phyloP scores from a whole-genome alignment of 78 protist genomes.

The Dictyostelium intermedium region DNA sequence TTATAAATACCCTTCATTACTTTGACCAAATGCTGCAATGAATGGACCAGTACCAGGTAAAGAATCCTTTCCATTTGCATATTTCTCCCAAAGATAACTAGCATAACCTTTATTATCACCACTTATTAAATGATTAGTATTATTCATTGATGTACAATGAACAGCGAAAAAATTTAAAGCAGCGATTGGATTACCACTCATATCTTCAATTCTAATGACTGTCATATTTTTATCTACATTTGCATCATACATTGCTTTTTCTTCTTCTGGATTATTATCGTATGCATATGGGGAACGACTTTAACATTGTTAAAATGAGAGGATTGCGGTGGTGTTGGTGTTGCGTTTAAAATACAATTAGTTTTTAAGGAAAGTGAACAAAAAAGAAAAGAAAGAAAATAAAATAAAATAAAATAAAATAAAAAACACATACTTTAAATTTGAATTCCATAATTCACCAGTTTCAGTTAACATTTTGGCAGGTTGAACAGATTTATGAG shows the following conservation, averaged over 20 bases:
- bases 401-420: too few species aligned
- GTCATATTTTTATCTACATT: conserved; percentile 84
- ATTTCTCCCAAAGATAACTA: conserved; percentile 75
- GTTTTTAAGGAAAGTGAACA: too few species aligned
- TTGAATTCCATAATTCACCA: conserved; percentile 66
- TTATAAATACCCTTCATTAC: conserved; percentile 72
- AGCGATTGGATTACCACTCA: conserved; percentile 77
- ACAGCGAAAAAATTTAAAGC: conserved; percentile 79
- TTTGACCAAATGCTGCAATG: conserved; percentile 86
- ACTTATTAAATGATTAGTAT: conserved; percentile 80
- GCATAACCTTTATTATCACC: conserved; percentile 93
- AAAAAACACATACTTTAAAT: conserved; percentile 60
- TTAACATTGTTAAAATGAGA: too few species aligned
- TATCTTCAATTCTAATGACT: conserved; percentile 57
- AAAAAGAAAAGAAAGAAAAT: too few species aligned
- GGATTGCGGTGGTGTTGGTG: too few species aligned
- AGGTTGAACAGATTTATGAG: conserved; percentile 72
- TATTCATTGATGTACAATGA: conserved; percentile 87
- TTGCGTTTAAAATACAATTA: too few species aligned
- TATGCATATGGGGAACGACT: conserved; percentile 88
- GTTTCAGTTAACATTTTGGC: conserved; percentile 11
- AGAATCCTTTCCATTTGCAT: neutral
- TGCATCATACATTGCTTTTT: conserved; percentile 71
- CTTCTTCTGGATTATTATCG: conserved; percentile 82
- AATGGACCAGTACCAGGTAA: conserved; percentile 84